These are phyloP conservation scores for Magnolia officinalis DNA, from an alignment of 164 flowering plant species.

Conservation along the genomic window DNA sequence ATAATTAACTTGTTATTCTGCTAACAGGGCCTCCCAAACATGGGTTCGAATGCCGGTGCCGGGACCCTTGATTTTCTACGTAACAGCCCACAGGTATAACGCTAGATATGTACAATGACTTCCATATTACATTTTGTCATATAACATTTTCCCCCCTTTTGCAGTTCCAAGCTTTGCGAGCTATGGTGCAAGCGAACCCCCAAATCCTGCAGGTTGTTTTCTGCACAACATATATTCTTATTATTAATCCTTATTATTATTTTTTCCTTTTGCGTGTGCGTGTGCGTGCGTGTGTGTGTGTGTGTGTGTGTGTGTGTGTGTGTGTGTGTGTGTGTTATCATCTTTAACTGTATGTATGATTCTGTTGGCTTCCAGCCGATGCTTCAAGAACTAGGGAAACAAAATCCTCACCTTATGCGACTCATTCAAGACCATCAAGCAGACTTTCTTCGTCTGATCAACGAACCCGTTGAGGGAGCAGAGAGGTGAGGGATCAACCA, in stretches of 20 bases:
- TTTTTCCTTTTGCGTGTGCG: not conserved
- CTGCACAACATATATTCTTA: not conserved
- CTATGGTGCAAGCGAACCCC: conserved; percentile 75
- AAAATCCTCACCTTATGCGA: conserved; percentile 74
- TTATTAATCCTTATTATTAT: not conserved
- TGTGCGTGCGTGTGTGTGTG: not conserved
- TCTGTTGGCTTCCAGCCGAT: conserved; percentile 44
- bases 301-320: not conserved
- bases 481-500: conserved; percentile 39
- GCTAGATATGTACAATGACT: not conserved
- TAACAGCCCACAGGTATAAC: conserved; percentile 74
- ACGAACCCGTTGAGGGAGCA: conserved; percentile 69
- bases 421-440: conserved; percentile 81
- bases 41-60: conserved; percentile 66
- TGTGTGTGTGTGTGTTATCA: not conserved
- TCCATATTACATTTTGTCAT: not conserved
- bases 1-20: conserved; percentile 6
- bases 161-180: conserved; percentile 66
- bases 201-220: conserved; percentile 56
- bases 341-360: not conserved
- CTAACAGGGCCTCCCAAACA: conserved; percentile 71
- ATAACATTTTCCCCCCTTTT: not conserved
- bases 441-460: conserved; percentile 68
- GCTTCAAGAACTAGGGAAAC: conserved; percentile 82
- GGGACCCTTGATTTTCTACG: conserved; percentile 83